phyloP scores from a whole-genome alignment of 2,329 filamentous ascomycete genomes.

The Fusarium foetens region DNA sequence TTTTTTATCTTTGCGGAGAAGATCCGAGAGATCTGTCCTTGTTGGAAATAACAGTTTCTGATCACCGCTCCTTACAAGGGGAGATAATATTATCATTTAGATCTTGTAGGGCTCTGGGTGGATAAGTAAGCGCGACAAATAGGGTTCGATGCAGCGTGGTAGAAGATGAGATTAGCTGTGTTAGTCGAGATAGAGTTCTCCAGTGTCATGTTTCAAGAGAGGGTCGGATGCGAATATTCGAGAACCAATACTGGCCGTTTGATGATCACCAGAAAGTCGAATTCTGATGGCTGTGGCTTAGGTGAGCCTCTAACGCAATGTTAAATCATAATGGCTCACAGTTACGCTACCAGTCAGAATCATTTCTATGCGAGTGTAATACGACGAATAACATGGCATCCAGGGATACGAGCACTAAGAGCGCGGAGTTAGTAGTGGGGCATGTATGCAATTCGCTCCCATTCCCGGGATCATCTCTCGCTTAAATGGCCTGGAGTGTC shows the following conservation, averaged over 20 bases:
- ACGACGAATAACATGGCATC: not conserved
- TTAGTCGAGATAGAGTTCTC: not conserved
- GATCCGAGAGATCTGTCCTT: constrained; percentile 1
- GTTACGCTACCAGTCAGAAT: not conserved
- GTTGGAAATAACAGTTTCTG: not conserved
- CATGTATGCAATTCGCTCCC: constrained; percentile 5
- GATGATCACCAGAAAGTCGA: not conserved
- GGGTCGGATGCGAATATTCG: not conserved
- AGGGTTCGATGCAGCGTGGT: not conserved
- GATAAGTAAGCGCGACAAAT: not conserved
- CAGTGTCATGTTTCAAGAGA: not conserved
- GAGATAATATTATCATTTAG: not conserved
- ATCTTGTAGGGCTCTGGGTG: not conserved
- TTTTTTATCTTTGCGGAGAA: constrained; percentile 11
- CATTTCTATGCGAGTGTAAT: not conserved
- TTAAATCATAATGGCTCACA: not conserved
- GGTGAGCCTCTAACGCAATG: constrained; percentile 34
- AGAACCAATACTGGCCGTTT: not conserved
- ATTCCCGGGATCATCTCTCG: constrained; percentile 28
- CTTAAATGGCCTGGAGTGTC: constrained; percentile 26
- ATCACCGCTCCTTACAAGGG: not conserved
- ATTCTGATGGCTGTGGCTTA: constrained; percentile 20
- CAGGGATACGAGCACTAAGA: constrained; percentile 20
- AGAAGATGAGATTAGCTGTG: constrained; percentile 9
- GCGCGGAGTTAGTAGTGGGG: constrained; percentile 26